Evolutionary conservation across 805 yeast genomes (phyloP).

Genomic region (Metschnikowia reukaufii): DNA sequence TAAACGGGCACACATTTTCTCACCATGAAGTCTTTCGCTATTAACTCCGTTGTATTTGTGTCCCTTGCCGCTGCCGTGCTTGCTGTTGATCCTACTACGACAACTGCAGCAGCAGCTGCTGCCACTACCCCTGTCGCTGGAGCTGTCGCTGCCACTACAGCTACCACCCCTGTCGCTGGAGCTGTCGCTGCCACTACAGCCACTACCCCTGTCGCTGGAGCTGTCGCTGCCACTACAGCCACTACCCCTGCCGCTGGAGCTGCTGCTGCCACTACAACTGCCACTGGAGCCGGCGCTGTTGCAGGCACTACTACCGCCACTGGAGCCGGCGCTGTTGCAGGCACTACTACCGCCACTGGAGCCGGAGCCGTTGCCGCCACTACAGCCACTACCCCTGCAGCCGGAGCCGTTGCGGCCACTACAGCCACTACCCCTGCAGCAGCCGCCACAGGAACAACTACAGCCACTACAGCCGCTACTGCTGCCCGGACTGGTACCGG

Average conservation of each 20-base stretch:
- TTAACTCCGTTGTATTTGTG: constrained; percentile 1
- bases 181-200: constrained; percentile 21
- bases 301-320: constrained; percentile 22
- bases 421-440: constrained; percentile 14
- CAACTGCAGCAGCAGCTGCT: constrained; percentile 12
- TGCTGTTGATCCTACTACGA: constrained; percentile 18
- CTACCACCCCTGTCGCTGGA: constrained; percentile 8
- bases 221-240: constrained; percentile 12
- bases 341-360: constrained; percentile 21
- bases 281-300: constrained; percentile 20
- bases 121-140: constrained; percentile 19
- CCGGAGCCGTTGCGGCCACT: constrained; percentile 11
- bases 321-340: constrained; percentile 19
- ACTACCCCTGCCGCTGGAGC: constrained; percentile 14
- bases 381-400: too few relatives aligned
- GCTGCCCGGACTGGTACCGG: constrained; percentile 12
- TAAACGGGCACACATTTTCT: neutral
- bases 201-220: constrained; percentile 14
- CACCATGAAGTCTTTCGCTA: constrained; percentile 7
- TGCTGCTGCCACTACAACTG: neutral
- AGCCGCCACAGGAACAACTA: constrained; percentile 4
- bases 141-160: constrained; percentile 18
- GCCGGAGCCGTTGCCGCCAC: constrained; percentile 19
- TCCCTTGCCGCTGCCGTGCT: constrained; percentile 17
- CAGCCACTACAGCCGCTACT: constrained; percentile 15